Percentiles rank a stretch among this genome's conserved stretches.
phyloP scores from a whole-genome alignment of 1,139 yeast genomes.

The Blastobotrys petasosporus region DNA sequence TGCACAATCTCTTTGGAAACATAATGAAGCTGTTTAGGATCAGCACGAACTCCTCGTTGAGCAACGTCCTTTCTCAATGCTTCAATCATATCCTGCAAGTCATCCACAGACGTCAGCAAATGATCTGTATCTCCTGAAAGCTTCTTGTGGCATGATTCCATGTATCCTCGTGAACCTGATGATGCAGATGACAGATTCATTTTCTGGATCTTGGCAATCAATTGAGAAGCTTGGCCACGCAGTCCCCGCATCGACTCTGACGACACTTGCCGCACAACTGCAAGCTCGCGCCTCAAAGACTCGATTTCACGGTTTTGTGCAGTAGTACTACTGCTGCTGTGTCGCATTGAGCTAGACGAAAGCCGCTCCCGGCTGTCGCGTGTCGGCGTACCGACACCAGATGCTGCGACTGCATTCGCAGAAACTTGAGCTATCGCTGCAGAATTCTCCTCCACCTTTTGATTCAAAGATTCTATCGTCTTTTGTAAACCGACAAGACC shows the following conservation, averaged over 20 bases:
- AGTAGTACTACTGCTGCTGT: not conserved
- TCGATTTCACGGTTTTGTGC: conserved; percentile 15
- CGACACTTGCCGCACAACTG: conserved; percentile 58
- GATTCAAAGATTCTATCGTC: conserved; percentile 34
- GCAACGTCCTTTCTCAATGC: conserved; percentile 89
- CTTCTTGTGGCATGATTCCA: conserved; percentile 69
- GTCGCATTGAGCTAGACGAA: conserved; percentile 1
- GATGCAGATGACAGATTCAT: conserved; percentile 39
- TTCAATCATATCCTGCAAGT: conserved; percentile 86
- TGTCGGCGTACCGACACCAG: not conserved
- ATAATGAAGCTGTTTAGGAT: conserved; percentile 62
- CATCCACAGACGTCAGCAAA: conserved; percentile 77
- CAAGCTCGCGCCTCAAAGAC: conserved; percentile 49
- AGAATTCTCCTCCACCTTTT: conserved; percentile 33
- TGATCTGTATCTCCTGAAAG: conserved; percentile 72
- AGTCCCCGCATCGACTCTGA: conserved; percentile 41
- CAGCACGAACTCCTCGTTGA: conserved; percentile 80
- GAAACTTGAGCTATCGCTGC: conserved; percentile 6
- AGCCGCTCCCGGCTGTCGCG: conserved; percentile 3
- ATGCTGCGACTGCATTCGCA: conserved; percentile 1
- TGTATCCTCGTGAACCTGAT: conserved; percentile 56
- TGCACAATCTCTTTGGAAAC: conserved; percentile 59
- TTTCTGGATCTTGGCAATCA: conserved; percentile 45
- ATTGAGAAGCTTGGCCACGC: conserved; percentile 40
- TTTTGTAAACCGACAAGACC: conserved; percentile 28